Base-by-base conservation (phyloP, 495 filamentous ascomycete species). In the Darksidea phi region DNA sequence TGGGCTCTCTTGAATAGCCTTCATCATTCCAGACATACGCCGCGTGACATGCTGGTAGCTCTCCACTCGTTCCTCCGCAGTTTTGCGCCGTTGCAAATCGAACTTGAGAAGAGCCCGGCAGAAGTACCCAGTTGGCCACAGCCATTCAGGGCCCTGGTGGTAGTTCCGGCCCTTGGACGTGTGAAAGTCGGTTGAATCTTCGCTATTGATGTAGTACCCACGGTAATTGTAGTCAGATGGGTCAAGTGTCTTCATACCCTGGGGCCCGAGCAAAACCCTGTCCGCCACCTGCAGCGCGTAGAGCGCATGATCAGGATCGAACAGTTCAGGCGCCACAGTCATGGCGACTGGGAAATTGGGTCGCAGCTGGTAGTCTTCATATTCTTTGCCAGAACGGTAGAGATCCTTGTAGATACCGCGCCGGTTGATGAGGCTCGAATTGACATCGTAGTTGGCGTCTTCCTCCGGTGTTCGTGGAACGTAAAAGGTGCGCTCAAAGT, bases 121-220 rank as follows among this genome's bases (percentile, higher is more conserved):
- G 78, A 93, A 97, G 79, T 88, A 99, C 7, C 95, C 95, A 3
- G 89, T 90, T 1, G 91, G 95, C 95, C 95, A 99, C n/a, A 96
- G 77, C 95, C 95, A 99, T 73, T 99, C 95, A 0, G 95, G 95
- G 1, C 95, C 95, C 73, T 97, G 94, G 71, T 99, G 95, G 72
- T 99, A 99, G 70, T 96, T 97, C 17, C 95, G 80, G 13, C 95
- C 95, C 68, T 97, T 97, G 56, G 87, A 84, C 0, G 91, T 97
- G 0, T 86, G 81, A 69, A 96, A 97, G 70, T 96, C 89, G 36
- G 80, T 83, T 11, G 84, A 89, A 73, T 99, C 95, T 71, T 97
- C 92, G 43, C 87, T 88, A 76, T 99, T 99, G 76, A 84, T 85
- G 77, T 99, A 99, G 77, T 92, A 86, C 0, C 90, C 90, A 6